Base-by-base conservation (phyloP, 176 grass and related monocot genomes). In the Oryza australiensis region DNA sequence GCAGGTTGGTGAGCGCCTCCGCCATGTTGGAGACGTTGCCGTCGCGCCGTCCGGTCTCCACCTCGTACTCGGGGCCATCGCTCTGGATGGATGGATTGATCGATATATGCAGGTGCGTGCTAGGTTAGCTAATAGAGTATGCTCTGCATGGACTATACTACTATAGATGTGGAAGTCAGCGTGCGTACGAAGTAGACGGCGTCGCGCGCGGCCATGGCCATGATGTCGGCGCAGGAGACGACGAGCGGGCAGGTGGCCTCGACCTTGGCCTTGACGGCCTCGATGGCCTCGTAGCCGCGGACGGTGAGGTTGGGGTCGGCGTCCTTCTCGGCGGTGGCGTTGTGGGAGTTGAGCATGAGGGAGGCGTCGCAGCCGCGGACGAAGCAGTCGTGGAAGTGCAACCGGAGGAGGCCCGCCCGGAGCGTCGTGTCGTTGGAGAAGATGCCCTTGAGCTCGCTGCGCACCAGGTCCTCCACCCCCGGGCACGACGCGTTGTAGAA, bases 341-440 rank as follows among this genome's bases (percentile, higher is more conserved):
- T 92, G 66, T 76, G 65, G 2, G 93, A 94, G 29, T 66, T 67
- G 77, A 94, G 65, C 63, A 92, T 38, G 49, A 94, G 53, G 14
- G 89, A 83, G 45, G 85, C 86, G 66, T 89, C 86, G 67, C 89
- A 91, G 11, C 87, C 87, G 40, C 72, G 64, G 42, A 85, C 89
- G 75, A 91, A 89, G 83, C 89, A 91, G 78, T 91, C 89, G 62
- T 91, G 89, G 85, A 94, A 94, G 46, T 94, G 92, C 7, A 94
- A 84, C 0, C 89, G 87, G 40, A 95, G 70, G 7, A 94, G 75
- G 0, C 77, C 48, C 15, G 81, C 46, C 3, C 82, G 80, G 8
- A 94, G 79, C 7, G 87, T 92, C 53, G 76, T 5, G 73, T 89
- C 87, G 41, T n/a, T 59, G 43, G 35, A 5, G 66, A 91, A 70